A percentile compares a stretch with the other conserved stretches of the same genome.
Evolutionary conservation across 1,139 yeast genomes (phyloP).

Genomic region (Suhomyces bokatorum): DNA sequence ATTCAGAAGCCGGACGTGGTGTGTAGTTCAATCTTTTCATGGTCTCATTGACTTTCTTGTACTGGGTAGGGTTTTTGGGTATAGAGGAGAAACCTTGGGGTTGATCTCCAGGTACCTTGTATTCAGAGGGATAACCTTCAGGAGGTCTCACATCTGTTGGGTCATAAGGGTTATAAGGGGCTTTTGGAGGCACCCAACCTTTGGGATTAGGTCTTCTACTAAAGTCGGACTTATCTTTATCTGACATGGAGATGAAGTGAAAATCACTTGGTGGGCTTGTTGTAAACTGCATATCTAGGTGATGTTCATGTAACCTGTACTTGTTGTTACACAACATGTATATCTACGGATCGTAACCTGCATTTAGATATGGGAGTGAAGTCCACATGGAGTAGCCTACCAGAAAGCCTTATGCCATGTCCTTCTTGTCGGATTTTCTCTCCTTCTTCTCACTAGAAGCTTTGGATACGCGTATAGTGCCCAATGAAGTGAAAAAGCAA

Average conservation of each 20-base stretch:
- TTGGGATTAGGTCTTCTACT: conserved; percentile 75
- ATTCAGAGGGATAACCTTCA: conserved; percentile 84
- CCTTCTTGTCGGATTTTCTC: conserved; percentile 23
- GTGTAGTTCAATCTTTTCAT: conserved; percentile 74
- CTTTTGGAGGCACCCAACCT: conserved; percentile 81
- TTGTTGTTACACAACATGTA: neutral
- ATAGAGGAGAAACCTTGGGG: conserved; percentile 59
- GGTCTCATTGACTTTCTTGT: conserved; percentile 67
- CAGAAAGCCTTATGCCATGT: conserved; percentile 8
- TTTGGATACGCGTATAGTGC: conserved; percentile 74
- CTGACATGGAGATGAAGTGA: neutral
- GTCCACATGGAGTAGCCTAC: neutral
- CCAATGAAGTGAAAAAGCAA: conserved; percentile 45
- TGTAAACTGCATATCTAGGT: neutral
- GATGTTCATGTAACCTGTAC: neutral
- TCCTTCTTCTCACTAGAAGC: conserved; percentile 70
- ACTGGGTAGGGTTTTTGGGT: conserved; percentile 70
- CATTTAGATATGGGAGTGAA: neutral
- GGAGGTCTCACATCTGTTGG: conserved; percentile 76
- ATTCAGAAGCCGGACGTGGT: conserved; percentile 72
- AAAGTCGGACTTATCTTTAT: conserved; percentile 14
- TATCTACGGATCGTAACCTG: neutral
- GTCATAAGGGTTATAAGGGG: conserved; percentile 85
- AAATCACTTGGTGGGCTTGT: too few relatives aligned
- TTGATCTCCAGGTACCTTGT: conserved; percentile 53